These are phyloP conservation scores for Fusarium duplospermum DNA, from an alignment of 2,329 filamentous ascomycete species.

Conservation along the genomic window DNA sequence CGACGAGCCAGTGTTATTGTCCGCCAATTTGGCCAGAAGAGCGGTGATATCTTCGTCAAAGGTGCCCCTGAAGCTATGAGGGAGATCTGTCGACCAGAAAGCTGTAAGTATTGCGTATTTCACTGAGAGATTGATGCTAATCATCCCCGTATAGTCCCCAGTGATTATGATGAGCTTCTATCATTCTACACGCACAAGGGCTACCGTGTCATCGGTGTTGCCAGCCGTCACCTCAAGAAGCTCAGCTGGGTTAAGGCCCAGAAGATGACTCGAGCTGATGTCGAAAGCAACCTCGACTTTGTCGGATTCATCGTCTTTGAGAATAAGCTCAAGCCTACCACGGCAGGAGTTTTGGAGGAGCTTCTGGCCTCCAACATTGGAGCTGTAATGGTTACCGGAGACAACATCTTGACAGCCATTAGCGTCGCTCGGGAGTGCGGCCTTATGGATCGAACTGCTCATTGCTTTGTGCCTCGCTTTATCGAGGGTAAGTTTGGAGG, in stretches of 20 bases:
- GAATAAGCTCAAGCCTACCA: conserved; percentile 95
- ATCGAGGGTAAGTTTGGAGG: conserved; percentile 67
- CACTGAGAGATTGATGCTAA: conserved; percentile 16
- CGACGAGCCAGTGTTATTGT: conserved; percentile 94
- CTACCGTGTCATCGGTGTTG: conserved; percentile 95
- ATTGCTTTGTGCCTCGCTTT: conserved; percentile 95
- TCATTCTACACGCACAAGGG: conserved; percentile 94
- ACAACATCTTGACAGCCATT: conserved; percentile 97
- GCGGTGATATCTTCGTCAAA: conserved; percentile 92
- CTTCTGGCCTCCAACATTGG: conserved; percentile 85
- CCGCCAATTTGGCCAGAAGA: conserved; percentile 84
- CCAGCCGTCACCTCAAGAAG: conserved; percentile 87
- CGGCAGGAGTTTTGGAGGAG: conserved; percentile 83
- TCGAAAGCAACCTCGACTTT: conserved; percentile 86
- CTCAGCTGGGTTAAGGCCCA: conserved; percentile 95
- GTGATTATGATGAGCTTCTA: conserved; percentile 89
- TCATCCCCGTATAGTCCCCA: conserved; percentile 67
- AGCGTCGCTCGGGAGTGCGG: conserved; percentile 93
- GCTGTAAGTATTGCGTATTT: conserved; percentile 65
- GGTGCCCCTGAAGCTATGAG: conserved; percentile 97
- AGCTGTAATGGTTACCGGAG: conserved; percentile 95
- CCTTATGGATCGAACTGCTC: conserved; percentile 81
- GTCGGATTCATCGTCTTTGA: conserved; percentile 98
- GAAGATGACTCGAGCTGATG: conserved; percentile 89
- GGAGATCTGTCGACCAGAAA: conserved; percentile 87